These are phyloP conservation scores for Hyparrhenia diplandra DNA, from an alignment of 176 grass and related monocot genomes.

Conservation along the genomic window DNA sequence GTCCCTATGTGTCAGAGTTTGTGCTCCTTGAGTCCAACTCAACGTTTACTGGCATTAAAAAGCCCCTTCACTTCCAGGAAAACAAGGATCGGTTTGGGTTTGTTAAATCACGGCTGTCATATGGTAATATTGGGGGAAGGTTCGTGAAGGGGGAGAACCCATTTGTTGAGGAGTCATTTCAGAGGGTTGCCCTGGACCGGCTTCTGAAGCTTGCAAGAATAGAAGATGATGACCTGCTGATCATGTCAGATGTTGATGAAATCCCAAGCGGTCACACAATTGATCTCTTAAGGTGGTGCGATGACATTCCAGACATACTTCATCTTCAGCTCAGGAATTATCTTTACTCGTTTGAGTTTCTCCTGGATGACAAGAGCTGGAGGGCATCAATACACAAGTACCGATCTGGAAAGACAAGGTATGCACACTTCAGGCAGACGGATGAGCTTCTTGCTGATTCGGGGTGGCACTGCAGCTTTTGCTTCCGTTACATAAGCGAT, in stretches of 20 bases:
- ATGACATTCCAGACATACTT: slow-evolving; percentile 75
- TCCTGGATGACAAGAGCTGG: slow-evolving; percentile 88
- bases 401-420: slow-evolving; percentile 56
- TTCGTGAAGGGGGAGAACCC: slow-evolving; percentile 91
- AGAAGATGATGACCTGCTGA: slow-evolving; percentile 83
- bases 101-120: slow-evolving; percentile 70
- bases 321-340: slow-evolving; percentile 96
- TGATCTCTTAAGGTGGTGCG: slow-evolving; percentile 89
- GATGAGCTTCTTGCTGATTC: slow-evolving; percentile 87
- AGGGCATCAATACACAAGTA: slow-evolving; percentile 86
- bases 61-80: slow-evolving; percentile 66
- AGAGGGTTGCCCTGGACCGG: slow-evolving; percentile 89
- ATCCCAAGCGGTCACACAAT: slow-evolving; percentile 93
- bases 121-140: slow-evolving; percentile 78
- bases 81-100: slow-evolving; percentile 65
- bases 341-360: slow-evolving; percentile 94
- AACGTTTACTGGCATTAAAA: slow-evolving; percentile 75
- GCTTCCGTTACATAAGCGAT: slow-evolving; percentile 81
- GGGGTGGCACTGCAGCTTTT: slow-evolving; percentile 98
- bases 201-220: slow-evolving; percentile 75
- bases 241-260: slow-evolving; percentile 99
- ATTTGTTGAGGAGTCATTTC: slow-evolving; percentile 93
- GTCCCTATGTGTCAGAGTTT: slow-evolving; percentile 90
- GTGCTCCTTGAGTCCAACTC: slow-evolving; percentile 96
- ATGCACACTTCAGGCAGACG: slow-evolving; percentile 83